Conservation (phyloP, 2,329 filamentous ascomycete genomes). For the Fragosphaeria purpurea region DNA sequence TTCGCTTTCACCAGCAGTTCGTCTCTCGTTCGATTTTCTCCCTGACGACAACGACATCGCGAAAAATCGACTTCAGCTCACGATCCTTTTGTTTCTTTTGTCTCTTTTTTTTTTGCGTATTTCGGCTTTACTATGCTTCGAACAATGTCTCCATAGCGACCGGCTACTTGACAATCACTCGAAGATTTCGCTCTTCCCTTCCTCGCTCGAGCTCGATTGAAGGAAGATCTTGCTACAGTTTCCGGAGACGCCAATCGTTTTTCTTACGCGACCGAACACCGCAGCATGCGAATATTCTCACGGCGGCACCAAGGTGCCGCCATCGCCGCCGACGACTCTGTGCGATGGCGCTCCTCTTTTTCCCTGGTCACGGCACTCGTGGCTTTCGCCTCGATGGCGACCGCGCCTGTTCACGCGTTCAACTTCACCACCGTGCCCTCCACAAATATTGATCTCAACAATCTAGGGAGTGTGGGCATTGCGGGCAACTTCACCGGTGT, state of each 20-base stretch:
- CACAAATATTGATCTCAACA: conserved; percentile 65
- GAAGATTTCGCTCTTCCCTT: too few relatives aligned
- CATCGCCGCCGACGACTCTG: conserved; percentile 6
- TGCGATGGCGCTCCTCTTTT: conserved; percentile 24
- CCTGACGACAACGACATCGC: too few relatives aligned
- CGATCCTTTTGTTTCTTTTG: neutral
- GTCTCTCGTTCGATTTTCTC: too few relatives aligned
- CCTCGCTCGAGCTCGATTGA: neutral
- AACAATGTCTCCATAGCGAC: conserved; percentile 1
- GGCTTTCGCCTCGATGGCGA: conserved; percentile 30
- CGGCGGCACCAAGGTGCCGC: conserved; percentile 28
- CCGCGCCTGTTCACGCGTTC: conserved; percentile 36
- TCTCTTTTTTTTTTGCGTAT: neutral
- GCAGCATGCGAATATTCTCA: conserved; percentile 39
- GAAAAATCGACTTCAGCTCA: neutral
- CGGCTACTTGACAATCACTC: neutral
- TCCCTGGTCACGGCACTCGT: conserved; percentile 19
- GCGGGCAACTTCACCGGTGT: conserved; percentile 86
- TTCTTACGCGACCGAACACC: neutral
- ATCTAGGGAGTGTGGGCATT: conserved; percentile 74
- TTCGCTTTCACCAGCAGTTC: too few relatives aligned
- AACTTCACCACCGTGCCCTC: conserved; percentile 53
- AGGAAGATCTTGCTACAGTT: too few relatives aligned
- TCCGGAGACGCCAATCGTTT: neutral
- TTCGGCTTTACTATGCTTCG: neutral